These are phyloP conservation scores for Crataegus laevigata DNA, from an alignment of 306 rosid genomes.

Conservation along the genomic window DNA sequence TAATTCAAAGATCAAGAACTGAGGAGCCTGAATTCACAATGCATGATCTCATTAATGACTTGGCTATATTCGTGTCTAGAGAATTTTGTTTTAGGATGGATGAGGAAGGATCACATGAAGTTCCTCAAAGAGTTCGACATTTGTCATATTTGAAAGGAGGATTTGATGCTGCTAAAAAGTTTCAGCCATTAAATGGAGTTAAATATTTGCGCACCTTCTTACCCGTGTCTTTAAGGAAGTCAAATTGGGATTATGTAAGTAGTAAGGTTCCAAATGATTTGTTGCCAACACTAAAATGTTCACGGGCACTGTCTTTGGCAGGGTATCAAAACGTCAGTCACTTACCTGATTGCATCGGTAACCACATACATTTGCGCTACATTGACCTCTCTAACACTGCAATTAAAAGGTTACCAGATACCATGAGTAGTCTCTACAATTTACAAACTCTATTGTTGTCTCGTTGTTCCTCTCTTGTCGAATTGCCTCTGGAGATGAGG, in stretches of 20 bases:
- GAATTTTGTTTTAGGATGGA: background rate
- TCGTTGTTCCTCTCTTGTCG: background rate
- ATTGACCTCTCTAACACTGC: background rate
- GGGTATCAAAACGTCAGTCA: fast-evolving
- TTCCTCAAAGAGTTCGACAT: background rate
- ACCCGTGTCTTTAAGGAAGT: background rate
- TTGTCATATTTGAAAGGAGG: background rate
- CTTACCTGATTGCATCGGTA: background rate
- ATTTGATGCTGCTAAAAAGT: background rate
- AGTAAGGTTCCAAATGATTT: background rate
- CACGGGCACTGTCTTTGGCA: background rate
- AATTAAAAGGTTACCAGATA: background rate
- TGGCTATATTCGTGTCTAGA: background rate
- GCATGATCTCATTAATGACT: background rate
- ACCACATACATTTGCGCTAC: background rate
- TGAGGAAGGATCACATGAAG: background rate
- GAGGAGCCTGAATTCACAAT: background rate
- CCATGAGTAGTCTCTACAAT: background rate
- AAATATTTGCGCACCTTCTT: background rate
- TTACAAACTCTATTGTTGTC: slow-evolving; percentile 6
- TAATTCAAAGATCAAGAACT: background rate
- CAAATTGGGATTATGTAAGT: background rate
- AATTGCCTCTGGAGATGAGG: background rate
- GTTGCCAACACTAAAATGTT: background rate
- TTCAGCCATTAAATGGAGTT: background rate